Evolutionary conservation across 2,329 filamentous ascomycete genomes (phyloP).

Genomic region (Sphaerulina vaccinii): DNA sequence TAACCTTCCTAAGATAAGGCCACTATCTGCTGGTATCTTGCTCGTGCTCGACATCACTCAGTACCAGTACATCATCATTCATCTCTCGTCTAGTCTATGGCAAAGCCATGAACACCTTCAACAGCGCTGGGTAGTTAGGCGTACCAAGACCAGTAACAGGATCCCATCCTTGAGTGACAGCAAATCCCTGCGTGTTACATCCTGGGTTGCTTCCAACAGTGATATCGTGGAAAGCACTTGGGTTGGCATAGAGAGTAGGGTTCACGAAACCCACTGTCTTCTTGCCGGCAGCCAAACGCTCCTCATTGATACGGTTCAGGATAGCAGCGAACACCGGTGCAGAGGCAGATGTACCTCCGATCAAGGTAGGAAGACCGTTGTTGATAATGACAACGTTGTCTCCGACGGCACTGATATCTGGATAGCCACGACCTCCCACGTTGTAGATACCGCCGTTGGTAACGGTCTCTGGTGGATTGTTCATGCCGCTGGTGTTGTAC

Average conservation of each 20-base stretch:
- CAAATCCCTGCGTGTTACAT: conserved; percentile 34
- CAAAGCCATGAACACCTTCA: conserved; percentile 26
- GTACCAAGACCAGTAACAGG: conserved; percentile 26
- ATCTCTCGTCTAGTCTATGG: no score
- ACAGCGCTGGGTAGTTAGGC: conserved; percentile 25
- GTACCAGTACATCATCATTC: no score
- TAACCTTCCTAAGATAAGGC: no score
- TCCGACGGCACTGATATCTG: conserved; percentile 42
- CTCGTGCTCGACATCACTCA: no score
- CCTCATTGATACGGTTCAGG: conserved; percentile 34
- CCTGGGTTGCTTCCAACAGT: conserved; percentile 38
- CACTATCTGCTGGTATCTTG: no score
- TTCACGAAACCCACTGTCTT: conserved; percentile 34
- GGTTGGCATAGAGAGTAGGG: conserved; percentile 43
- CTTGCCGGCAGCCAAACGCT: conserved; percentile 32
- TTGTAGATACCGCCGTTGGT: conserved; percentile 40
- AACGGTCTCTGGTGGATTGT: no score
- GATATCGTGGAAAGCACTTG: conserved; percentile 39
- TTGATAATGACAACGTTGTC: conserved; percentile 31
- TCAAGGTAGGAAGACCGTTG: conserved; percentile 23
- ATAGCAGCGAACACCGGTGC: conserved; percentile 30
- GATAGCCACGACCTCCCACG: conserved; percentile 38
- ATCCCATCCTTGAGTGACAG: conserved; percentile 34
- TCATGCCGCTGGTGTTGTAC: conserved; percentile 57
- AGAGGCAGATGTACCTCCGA: conserved; percentile 32